Evolutionary conservation across 495 filamentous ascomycete genomes (phyloP).

Genomic region (Sporormia fimetaria): DNA sequence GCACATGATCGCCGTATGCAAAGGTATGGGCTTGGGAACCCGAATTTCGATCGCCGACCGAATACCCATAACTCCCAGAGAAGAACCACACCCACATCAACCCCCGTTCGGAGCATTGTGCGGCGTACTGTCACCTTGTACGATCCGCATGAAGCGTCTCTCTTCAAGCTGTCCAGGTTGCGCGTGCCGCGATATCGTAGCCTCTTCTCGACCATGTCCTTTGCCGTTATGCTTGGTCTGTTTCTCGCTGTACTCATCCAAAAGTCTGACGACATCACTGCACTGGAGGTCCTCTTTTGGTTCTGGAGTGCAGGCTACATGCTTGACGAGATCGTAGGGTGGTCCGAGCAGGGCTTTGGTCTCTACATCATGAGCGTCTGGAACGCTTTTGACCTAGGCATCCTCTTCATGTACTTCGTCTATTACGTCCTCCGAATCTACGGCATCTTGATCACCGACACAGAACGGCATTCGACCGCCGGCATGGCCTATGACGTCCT

Average conservation of each 20-base stretch:
- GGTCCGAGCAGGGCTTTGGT: slow-evolving; percentile 87
- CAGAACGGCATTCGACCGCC: slow-evolving; percentile 50
- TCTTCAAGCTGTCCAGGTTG: slow-evolving; percentile 80
- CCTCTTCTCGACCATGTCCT: slow-evolving; percentile 73
- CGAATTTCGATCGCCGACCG: slow-evolving; percentile 17
- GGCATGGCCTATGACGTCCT: slow-evolving; percentile 82
- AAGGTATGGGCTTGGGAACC: too few species aligned
- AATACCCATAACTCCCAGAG: slow-evolving; percentile 6
- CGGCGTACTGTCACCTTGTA: slow-evolving; percentile 77
- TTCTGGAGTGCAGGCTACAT: slow-evolving; percentile 95
- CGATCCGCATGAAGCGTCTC: slow-evolving; percentile 74
- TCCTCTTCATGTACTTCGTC: slow-evolving; percentile 69
- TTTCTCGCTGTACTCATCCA: slow-evolving; percentile 64
- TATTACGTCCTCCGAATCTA: slow-evolving; percentile 85
- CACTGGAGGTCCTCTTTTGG: slow-evolving; percentile 81
- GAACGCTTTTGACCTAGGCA: slow-evolving; percentile 89
- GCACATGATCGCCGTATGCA: background rate
- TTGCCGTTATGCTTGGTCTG: slow-evolving; percentile 68
- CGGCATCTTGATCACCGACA: slow-evolving; percentile 65
- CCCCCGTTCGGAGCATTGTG: slow-evolving; percentile 20
- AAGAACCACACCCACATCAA: slow-evolving; percentile 1
- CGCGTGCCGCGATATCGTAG: slow-evolving; percentile 85
- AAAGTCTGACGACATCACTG: slow-evolving; percentile 62
- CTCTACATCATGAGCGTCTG: slow-evolving; percentile 94
- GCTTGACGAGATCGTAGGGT: slow-evolving; percentile 88